phyloP scores from a whole-genome alignment of 2,329 filamentous ascomycete genomes.

The Calonectria honghensis region DNA sequence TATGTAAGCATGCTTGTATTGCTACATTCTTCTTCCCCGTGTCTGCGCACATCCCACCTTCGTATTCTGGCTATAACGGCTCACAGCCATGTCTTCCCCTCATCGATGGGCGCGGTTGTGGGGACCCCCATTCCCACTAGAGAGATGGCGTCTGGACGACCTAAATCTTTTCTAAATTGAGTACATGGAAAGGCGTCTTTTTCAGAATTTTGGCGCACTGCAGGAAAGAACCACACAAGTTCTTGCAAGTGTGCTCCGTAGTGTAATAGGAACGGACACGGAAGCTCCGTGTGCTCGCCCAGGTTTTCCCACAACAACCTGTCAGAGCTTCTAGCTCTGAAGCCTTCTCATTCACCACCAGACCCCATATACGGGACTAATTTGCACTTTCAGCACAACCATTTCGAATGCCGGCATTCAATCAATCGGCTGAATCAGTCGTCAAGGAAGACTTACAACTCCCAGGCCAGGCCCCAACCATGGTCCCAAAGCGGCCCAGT shows the following conservation, averaged over 20 bases:
- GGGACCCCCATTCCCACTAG: background rate
- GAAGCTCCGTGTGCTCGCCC: background rate
- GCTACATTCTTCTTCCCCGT: background rate
- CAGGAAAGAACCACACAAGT: background rate
- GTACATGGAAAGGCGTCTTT: background rate
- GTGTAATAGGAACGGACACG: background rate
- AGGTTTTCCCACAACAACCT: background rate
- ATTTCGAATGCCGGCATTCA: background rate
- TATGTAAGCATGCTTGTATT: background rate
- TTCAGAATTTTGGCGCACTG: background rate
- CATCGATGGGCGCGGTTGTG: background rate
- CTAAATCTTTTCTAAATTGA: background rate
- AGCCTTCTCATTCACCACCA: background rate
- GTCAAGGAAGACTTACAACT: background rate
- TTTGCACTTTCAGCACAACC: background rate
- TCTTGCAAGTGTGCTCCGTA: background rate
- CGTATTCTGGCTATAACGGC: background rate
- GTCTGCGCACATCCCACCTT: background rate
- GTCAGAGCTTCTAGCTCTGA: background rate
- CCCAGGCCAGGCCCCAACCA: background rate
- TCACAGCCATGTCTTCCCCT: background rate
- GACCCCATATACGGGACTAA: background rate
- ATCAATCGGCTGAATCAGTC: background rate
- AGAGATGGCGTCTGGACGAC: background rate
- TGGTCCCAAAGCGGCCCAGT: background rate